A percentile compares a stretch with the other conserved stretches of the same genome.
Evolutionary conservation across 1,139 yeast species (phyloP).

Genomic region (Candida tetrigidarum): DNA sequence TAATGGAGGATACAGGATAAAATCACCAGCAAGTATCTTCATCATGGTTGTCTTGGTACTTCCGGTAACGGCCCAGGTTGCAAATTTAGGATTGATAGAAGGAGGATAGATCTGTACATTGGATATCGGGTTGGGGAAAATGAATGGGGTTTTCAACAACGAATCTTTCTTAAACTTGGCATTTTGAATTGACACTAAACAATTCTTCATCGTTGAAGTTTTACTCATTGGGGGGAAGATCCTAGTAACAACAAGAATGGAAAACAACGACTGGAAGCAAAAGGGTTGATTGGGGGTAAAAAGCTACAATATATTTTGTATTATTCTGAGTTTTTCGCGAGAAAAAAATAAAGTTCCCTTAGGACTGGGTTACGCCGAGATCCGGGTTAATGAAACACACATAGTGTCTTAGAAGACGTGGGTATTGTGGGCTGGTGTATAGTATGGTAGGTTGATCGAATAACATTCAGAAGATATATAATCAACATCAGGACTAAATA

Average conservation of each 20-base stretch:
- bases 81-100: slow-evolving; percentile 20
- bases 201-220: slow-evolving; percentile 5
- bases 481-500: no score
- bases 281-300: no score
- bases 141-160: slow-evolving; percentile 13
- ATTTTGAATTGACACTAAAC: slow-evolving; percentile 13
- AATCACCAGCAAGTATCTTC: slow-evolving; percentile 38
- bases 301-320: no score
- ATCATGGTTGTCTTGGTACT: slow-evolving; percentile 39
- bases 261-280: background rate
- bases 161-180: slow-evolving; percentile 19
- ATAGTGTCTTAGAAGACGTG: no score
- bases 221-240: slow-evolving; percentile 1
- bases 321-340: no score
- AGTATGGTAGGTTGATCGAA: no score
- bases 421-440: no score
- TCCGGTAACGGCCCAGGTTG: slow-evolving; percentile 39
- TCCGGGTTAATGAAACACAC: no score
- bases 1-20: slow-evolving; percentile 54
- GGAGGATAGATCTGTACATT: slow-evolving; percentile 26
- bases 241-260: background rate
- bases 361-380: no score
- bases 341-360: no score
- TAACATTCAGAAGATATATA: no score
- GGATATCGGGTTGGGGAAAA: slow-evolving; percentile 28